phyloP scores from a whole-genome alignment of 78 protist genomes.

The Dictyostelium intermedium region DNA sequence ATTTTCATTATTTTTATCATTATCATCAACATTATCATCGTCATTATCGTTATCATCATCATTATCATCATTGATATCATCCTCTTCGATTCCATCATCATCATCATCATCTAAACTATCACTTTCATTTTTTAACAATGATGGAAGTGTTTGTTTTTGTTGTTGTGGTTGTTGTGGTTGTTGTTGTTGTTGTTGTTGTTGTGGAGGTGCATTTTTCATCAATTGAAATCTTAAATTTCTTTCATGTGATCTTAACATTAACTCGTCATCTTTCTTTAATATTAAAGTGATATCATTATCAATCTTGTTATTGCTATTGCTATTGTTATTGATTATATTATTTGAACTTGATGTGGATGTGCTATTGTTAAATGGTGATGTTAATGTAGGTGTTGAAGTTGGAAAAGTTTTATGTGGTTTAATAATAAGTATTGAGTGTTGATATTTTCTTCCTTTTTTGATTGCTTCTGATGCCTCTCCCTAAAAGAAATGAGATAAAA shows the following conservation, averaged over 20 bases:
- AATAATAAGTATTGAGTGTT: background rate
- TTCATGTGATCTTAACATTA: conserved; percentile 53
- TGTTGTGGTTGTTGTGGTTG: background rate
- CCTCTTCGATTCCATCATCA: background rate
- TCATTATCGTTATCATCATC: background rate
- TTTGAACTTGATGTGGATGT: background rate
- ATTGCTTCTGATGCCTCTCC: conserved; percentile 39
- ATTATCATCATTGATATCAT: background rate
- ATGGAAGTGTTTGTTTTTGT: too few species aligned
- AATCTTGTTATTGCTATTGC: background rate
- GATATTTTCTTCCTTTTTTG: conserved; percentile 14
- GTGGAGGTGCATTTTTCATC: background rate
- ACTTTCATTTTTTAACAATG: too few species aligned
- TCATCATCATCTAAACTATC: background rate
- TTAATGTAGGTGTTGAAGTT: background rate
- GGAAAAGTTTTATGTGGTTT: background rate
- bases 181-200: background rate
- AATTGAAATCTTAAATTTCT: conserved; percentile 56
- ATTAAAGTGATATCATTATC: background rate
- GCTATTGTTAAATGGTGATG: background rate
- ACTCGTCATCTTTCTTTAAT: background rate
- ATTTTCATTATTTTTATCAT: background rate
- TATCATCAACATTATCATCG: background rate
- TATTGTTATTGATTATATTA: background rate
- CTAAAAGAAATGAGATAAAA: background rate